A percentile compares a stretch with the other conserved stretches of the same genome.
phyloP scores from a whole-genome alignment of 2,329 filamentous ascomycete species.

The Amylocarpus encephaloides region DNA sequence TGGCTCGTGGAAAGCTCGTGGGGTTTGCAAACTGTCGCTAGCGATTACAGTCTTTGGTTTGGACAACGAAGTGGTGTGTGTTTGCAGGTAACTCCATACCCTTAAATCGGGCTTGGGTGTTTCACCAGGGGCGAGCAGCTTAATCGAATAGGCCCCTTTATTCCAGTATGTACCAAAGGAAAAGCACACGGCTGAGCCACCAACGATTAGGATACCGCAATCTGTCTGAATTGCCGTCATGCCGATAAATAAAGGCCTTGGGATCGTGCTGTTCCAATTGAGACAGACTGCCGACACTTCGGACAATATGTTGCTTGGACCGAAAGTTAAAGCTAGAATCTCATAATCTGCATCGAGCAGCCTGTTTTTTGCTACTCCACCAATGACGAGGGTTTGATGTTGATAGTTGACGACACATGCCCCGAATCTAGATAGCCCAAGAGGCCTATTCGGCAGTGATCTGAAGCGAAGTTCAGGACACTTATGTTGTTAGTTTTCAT shows the following conservation, averaged over 20 bases:
- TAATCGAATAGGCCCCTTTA: slow-evolving; percentile 36
- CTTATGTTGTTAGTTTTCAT: background rate
- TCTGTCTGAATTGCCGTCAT: slow-evolving; percentile 47
- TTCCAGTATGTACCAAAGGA: slow-evolving; percentile 88
- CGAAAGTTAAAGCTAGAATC: slow-evolving; percentile 31
- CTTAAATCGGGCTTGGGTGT: background rate
- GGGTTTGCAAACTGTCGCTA: background rate
- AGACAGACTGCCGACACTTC: background rate
- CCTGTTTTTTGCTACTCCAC: slow-evolving; percentile 38
- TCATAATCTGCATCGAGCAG: slow-evolving; percentile 45
- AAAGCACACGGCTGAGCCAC: slow-evolving; percentile 83
- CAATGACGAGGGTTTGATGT: slow-evolving; percentile 34
- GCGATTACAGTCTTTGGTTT: background rate
- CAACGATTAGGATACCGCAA: slow-evolving; percentile 54
- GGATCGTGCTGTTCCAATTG: slow-evolving; percentile 8
- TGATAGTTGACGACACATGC: slow-evolving; percentile 33
- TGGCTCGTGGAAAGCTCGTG: background rate
- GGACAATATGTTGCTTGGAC: slow-evolving; percentile 7
- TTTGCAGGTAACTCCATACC: slow-evolving; percentile 22
- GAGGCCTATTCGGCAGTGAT: background rate
- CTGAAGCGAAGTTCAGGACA: slow-evolving; percentile 31
- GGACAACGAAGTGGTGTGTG: background rate
- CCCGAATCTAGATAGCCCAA: slow-evolving; percentile 36
- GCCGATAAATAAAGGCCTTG: slow-evolving; percentile 66
- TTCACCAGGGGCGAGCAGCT: background rate